Evolutionary conservation across 352 stramenopile species (phyloP).

Genomic region (Globisporangium nunn): DNA sequence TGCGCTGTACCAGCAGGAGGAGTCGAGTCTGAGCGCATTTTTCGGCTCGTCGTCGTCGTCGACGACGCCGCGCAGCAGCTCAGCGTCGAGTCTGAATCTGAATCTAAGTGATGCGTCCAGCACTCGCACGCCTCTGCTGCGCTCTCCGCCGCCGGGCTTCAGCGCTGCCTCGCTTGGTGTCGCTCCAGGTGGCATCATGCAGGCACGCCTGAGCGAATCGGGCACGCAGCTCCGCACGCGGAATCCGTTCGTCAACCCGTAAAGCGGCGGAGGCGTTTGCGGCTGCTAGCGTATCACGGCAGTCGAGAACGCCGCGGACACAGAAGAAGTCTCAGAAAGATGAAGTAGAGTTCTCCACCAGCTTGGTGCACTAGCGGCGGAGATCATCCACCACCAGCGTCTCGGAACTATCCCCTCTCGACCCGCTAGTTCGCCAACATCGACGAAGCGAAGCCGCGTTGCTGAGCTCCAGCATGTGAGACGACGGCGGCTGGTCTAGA

Average conservation of each 20-base stretch:
- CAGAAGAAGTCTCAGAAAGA: neutral
- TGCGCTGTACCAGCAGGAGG: conserved; percentile 56
- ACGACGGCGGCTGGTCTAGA: neutral
- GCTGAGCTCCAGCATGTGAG: neutral
- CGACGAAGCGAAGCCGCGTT: neutral
- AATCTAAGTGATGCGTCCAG: conserved; percentile 18
- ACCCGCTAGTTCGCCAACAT: neutral
- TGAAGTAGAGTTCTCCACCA: neutral
- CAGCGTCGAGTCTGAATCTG: conserved; percentile 7
- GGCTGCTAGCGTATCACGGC: neutral
- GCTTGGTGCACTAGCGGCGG: neutral
- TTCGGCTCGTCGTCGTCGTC: conserved; percentile 22
- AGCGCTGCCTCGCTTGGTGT: neutral
- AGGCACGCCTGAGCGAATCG: neutral
- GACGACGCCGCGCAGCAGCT: conserved; percentile 12
- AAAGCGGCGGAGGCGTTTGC: conserved; percentile 10
- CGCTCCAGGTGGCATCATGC: neutral
- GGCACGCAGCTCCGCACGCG: conserved; percentile 29
- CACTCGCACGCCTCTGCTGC: conserved; percentile 17
- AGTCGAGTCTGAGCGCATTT: conserved; percentile 72
- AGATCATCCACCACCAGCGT: neutral
- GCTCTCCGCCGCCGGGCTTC: conserved; percentile 24
- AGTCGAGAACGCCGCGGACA: neutral
- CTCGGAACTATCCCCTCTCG: neutral
- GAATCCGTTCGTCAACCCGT: conserved; percentile 62